Percentiles rank a stretch among this genome's conserved stretches.
These are phyloP conservation scores for Pichia sp. DNA, from an alignment of 1,139 yeast species.

Conservation along the genomic window DNA sequence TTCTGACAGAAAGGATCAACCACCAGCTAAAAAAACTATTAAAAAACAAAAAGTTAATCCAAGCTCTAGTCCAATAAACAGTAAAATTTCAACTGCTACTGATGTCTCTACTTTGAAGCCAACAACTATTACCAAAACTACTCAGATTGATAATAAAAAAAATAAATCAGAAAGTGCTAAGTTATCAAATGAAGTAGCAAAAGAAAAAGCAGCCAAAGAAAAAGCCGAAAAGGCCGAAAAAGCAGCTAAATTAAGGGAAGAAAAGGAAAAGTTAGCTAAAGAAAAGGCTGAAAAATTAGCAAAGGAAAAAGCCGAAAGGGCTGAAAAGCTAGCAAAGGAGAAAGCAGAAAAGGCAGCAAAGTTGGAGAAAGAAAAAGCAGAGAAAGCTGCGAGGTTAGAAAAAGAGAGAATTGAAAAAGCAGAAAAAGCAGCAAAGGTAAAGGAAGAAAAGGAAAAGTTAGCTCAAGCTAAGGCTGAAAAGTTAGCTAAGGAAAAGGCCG, in stretches of 20 bases:
- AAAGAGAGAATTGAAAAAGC: neutral
- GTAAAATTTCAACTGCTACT: no score
- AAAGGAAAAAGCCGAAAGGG: slow-evolving; percentile 4
- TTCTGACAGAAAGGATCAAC: no score
- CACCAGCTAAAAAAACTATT: no score
- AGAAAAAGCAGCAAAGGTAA: slow-evolving; percentile 1
- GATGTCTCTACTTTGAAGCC: no score
- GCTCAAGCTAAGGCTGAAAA: neutral
- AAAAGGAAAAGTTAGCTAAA: slow-evolving; percentile 2
- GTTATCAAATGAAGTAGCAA: neutral
- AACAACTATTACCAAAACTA: no score
- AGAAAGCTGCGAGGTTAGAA: neutral
- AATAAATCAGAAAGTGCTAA: neutral
- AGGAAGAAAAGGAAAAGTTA: neutral
- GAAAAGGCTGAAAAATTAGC: slow-evolving; percentile 6
- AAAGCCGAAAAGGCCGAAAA: slow-evolving; percentile 15
- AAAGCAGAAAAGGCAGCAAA: slow-evolving; percentile 14
- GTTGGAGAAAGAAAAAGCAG: neutral
- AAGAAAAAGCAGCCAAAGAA: slow-evolving; percentile 2
- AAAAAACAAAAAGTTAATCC: no score
- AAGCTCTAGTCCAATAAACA: no score
- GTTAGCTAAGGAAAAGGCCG: slow-evolving; percentile 3
- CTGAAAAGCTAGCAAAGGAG: slow-evolving; percentile 5
- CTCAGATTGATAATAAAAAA: neutral
- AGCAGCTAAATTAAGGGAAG: slow-evolving; percentile 19